These are phyloP conservation scores for Backusella tuberculispora DNA, from an alignment of 192 early-diverging fungal species.

Conservation along the genomic window DNA sequence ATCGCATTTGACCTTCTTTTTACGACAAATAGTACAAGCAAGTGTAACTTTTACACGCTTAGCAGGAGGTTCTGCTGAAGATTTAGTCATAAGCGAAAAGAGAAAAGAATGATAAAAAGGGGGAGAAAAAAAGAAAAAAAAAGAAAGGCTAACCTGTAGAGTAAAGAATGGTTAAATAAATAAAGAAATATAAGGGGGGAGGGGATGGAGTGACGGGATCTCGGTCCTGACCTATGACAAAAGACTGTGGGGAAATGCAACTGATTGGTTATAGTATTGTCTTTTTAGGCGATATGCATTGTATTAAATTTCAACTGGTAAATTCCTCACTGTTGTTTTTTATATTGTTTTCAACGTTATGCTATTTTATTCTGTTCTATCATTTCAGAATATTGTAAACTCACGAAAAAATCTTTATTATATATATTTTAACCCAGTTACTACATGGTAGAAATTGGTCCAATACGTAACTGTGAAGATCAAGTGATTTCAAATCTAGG, in stretches of 20 bases:
- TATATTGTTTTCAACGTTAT: conserved; percentile 15
- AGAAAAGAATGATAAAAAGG: conserved; percentile 14
- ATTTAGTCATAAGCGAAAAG: neutral
- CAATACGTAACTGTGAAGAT: conserved; percentile 3
- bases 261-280: conserved; percentile 17
- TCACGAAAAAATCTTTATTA: conserved; percentile 5
- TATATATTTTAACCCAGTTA: conserved; percentile 9
- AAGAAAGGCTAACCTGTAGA: neutral
- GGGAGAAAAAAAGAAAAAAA: neutral
- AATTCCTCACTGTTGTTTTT: neutral
- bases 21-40: conserved; percentile 58
- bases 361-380: conserved; percentile 7
- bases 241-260: conserved; percentile 14
- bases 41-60: conserved; percentile 43
- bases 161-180: conserved; percentile 27
- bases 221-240: conserved; percentile 6
- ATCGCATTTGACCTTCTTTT: conserved; percentile 87
- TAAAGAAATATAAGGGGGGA: conserved; percentile 23
- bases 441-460: conserved; percentile 2
- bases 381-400: conserved; percentile 6
- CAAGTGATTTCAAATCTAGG: conserved; percentile 6
- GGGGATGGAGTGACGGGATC: neutral
- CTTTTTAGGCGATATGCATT: conserved; percentile 11
- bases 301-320: neutral
- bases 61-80: neutral